Percentiles rank a stretch among this genome's conserved stretches.
These are phyloP conservation scores for Lunularia cruciata DNA, from an alignment of 225 moss, liverwort and hornwort genomes.

Conservation along the genomic window DNA sequence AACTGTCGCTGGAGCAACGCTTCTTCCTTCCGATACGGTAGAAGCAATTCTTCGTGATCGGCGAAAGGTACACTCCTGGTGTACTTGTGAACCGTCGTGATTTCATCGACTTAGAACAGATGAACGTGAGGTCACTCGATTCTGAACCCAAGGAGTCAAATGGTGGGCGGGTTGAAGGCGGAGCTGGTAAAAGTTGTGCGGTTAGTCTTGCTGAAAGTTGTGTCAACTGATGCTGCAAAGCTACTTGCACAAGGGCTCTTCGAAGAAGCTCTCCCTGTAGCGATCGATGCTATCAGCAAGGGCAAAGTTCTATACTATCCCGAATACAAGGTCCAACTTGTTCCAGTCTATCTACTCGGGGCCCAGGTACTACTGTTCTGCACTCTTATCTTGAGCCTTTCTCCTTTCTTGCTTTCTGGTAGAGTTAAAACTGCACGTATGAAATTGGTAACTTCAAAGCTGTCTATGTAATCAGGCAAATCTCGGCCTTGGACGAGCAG, in stretches of 20 bases:
- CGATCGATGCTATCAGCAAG: conserved; percentile 72
- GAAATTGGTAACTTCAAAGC: too few species aligned
- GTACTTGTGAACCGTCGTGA: background rate
- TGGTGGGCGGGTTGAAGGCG: conserved; percentile 38
- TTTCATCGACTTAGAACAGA: background rate
- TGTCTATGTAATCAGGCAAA: conserved; percentile 60
- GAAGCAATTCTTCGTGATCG: conserved; percentile 57
- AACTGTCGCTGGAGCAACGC: conserved; percentile 59
- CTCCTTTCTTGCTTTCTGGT: too few species aligned
- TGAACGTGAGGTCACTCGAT: background rate
- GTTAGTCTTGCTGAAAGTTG: conserved; percentile 58
- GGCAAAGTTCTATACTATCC: conserved; percentile 73
- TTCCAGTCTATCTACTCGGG: conserved; percentile 73
- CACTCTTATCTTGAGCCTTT: background rate
- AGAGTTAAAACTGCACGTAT: too few species aligned
- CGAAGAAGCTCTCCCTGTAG: conserved; percentile 67
- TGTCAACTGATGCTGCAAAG: conserved; percentile 48
- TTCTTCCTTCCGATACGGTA: conserved; percentile 66
- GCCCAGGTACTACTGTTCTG: conserved; percentile 50
- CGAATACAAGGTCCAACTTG: conserved; percentile 56
- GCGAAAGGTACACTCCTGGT: conserved; percentile 43
- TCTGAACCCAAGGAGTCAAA: background rate
- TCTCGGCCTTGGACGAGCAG: conserved; percentile 59
- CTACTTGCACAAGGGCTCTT: conserved; percentile 56
- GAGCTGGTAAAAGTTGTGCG: conserved; percentile 57